Percentiles rank a stretch among this genome's conserved stretches.
Evolutionary conservation across 768 basidiomycete species (phyloP).

Genomic region (Clitopilus passeckerianus): DNA sequence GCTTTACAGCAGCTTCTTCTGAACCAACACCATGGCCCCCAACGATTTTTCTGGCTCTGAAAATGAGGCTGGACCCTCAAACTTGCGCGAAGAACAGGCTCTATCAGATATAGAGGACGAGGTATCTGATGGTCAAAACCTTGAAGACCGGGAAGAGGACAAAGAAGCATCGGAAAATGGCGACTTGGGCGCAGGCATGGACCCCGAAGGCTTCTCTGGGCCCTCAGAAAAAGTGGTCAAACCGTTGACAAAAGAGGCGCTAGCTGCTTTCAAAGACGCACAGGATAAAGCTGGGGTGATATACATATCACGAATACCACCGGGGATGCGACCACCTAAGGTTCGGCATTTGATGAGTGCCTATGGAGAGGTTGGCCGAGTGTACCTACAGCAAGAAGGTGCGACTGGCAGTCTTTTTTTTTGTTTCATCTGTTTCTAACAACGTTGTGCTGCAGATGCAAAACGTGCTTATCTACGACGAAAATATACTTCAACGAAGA

Average conservation of each 20-base stretch:
- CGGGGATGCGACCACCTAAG: slow-evolving; percentile 96
- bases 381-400: slow-evolving; percentile 95
- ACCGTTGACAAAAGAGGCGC: slow-evolving; percentile 69
- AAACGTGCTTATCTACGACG: slow-evolving; percentile 82
- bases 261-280: slow-evolving; percentile 68
- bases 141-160: slow-evolving; percentile 17
- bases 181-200: slow-evolving; percentile 44
- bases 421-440: neutral
- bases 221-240: slow-evolving; percentile 58
- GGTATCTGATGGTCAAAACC: slow-evolving; percentile 16
- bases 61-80: neutral
- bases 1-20: neutral
- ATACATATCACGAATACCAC: slow-evolving; percentile 95
- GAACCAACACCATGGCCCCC: neutral
- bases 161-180: slow-evolving; percentile 14
- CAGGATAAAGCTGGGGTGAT: slow-evolving; percentile 81
- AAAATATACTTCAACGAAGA: slow-evolving; percentile 80
- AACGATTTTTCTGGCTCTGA: neutral
- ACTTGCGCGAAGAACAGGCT: neutral
- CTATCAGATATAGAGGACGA: neutral
- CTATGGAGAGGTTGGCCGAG: slow-evolving; percentile 87
- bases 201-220: slow-evolving; percentile 54
- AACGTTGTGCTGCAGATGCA: slow-evolving; percentile 45
- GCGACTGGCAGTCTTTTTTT: slow-evolving; percentile 9
- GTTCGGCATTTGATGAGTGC: slow-evolving; percentile 89